Conservation (phyloP, 2,329 filamentous ascomycete species). For the Rhexocercosporidium sp. region DNA sequence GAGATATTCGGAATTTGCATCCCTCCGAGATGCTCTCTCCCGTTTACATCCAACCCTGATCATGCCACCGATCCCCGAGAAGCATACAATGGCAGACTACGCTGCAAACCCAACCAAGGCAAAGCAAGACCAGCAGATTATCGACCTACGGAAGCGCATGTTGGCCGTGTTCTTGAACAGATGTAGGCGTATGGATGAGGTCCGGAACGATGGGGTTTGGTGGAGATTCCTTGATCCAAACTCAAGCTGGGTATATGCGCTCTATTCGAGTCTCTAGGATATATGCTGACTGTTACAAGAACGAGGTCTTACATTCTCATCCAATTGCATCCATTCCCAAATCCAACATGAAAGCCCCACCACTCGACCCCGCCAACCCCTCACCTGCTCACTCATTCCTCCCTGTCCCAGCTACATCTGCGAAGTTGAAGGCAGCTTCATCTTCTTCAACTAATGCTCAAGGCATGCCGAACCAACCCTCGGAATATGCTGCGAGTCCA, state of each 20-base stretch:
- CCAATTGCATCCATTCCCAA: slow-evolving; percentile 92
- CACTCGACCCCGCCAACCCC: slow-evolving; percentile 91
- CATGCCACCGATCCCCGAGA: slow-evolving; percentile 96
- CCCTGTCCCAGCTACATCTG: slow-evolving; percentile 82
- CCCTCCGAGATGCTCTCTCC: slow-evolving; percentile 84
- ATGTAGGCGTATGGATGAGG: slow-evolving; percentile 89
- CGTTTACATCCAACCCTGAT: slow-evolving; percentile 93
- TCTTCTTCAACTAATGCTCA: slow-evolving; percentile 48
- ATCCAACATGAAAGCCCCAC: slow-evolving; percentile 92
- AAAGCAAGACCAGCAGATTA: slow-evolving; percentile 96
- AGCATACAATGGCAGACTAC: slow-evolving; percentile 98
- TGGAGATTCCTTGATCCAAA: slow-evolving; percentile 98
- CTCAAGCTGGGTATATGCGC: slow-evolving; percentile 83
- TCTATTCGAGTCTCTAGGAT: neutral
- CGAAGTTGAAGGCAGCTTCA: slow-evolving; percentile 72
- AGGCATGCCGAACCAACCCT: slow-evolving; percentile 60
- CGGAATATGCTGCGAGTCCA: slow-evolving; percentile 52
- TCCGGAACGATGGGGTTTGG: slow-evolving; percentile 92
- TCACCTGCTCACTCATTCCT: slow-evolving; percentile 85
- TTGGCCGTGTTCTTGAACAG: slow-evolving; percentile 92
- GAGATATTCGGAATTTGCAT: slow-evolving; percentile 95
- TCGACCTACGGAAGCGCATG: slow-evolving; percentile 97
- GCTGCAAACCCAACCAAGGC: slow-evolving; percentile 97
- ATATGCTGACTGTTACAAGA: slow-evolving; percentile 58
- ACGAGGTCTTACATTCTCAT: slow-evolving; percentile 91